Evolutionary conservation across 257 asterid species (phyloP).

Genomic region (Lavandula angustifolia): DNA sequence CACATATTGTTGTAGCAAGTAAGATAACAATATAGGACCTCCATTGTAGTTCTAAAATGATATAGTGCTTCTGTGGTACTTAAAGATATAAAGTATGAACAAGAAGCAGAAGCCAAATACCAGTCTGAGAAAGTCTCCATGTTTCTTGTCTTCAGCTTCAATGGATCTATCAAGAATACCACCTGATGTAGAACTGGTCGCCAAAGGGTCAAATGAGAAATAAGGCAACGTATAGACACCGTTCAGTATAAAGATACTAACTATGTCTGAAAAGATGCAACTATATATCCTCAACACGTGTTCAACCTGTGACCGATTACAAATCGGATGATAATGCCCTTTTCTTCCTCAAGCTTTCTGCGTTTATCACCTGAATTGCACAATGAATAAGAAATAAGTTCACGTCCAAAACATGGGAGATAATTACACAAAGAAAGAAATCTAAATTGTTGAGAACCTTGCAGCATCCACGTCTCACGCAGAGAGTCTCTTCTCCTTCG

Average conservation of each 20-base stretch:
- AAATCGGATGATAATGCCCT: slow-evolving; percentile 49
- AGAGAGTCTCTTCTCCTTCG: slow-evolving; percentile 88
- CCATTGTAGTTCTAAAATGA: background rate
- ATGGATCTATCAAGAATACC: slow-evolving; percentile 94
- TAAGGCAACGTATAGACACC: slow-evolving; percentile 9
- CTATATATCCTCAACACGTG: background rate
- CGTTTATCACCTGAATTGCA: slow-evolving; percentile 44
- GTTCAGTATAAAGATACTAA: too few species aligned
- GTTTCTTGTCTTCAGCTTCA: slow-evolving; percentile 83
- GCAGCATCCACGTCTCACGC: slow-evolving; percentile 92
- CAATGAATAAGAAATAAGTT: slow-evolving; percentile 20
- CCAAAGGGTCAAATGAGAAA: slow-evolving; percentile 14
- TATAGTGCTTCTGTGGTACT: background rate
- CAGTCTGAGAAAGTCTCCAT: slow-evolving; percentile 87
- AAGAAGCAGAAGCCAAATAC: slow-evolving; percentile 36
- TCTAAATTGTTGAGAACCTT: slow-evolving; percentile 50
- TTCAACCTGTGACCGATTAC: slow-evolving; percentile 43
- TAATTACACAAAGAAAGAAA: slow-evolving; percentile 8
- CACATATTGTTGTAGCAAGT: slow-evolving; percentile 14
- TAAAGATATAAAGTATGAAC: slow-evolving; percentile 15
- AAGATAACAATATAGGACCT: slow-evolving; percentile 1
- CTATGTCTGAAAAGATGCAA: background rate
- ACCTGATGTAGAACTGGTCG: slow-evolving; percentile 77
- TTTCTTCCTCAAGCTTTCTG: slow-evolving; percentile 51
- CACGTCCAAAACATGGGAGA: slow-evolving; percentile 17